These are phyloP conservation scores for Seminavis robusta DNA, from an alignment of 108 stramenopile species.

Conservation along the genomic window DNA sequence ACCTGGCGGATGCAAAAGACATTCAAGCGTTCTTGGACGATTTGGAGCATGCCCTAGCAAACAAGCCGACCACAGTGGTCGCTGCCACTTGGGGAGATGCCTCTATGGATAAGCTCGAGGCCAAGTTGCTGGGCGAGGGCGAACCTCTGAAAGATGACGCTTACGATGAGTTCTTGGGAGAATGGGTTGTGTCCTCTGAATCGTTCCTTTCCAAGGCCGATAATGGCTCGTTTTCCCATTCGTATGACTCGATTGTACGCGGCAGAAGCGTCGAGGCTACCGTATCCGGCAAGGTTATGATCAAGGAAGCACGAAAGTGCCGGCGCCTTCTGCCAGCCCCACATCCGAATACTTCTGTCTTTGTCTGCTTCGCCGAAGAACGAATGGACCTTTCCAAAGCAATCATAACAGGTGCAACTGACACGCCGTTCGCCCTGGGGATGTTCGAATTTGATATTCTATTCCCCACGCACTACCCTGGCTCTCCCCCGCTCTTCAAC, in stretches of 20 bases:
- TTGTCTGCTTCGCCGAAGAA: slow-evolving; percentile 4
- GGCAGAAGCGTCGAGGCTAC: neutral
- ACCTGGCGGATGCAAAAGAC: neutral
- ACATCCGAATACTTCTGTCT: slow-evolving; percentile 3
- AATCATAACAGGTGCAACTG: slow-evolving; percentile 2
- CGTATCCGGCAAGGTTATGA: neutral
- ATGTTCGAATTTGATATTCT: slow-evolving; percentile 72
- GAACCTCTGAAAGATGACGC: neutral
- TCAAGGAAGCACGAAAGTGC: slow-evolving; percentile 8
- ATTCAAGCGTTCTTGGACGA: neutral
- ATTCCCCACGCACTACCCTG: slow-evolving; percentile 68
- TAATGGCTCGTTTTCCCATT: neutral
- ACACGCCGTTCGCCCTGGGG: slow-evolving; percentile 69
- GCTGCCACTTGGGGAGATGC: neutral
- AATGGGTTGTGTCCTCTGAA: slow-evolving; percentile 1
- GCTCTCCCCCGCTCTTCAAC: slow-evolving; percentile 60
- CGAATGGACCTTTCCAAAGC: neutral
- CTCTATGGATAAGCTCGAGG: neutral
- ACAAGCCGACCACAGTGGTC: neutral
- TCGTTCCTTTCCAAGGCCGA: neutral
- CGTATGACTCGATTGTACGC: neutral
- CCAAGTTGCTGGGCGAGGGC: neutral
- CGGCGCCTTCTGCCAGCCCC: neutral
- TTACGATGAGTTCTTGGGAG: neutral
- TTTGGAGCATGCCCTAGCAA: neutral